These are phyloP conservation scores for Ceratocystis colombiana DNA, from an alignment of 2,329 filamentous ascomycete genomes.

Conservation along the genomic window DNA sequence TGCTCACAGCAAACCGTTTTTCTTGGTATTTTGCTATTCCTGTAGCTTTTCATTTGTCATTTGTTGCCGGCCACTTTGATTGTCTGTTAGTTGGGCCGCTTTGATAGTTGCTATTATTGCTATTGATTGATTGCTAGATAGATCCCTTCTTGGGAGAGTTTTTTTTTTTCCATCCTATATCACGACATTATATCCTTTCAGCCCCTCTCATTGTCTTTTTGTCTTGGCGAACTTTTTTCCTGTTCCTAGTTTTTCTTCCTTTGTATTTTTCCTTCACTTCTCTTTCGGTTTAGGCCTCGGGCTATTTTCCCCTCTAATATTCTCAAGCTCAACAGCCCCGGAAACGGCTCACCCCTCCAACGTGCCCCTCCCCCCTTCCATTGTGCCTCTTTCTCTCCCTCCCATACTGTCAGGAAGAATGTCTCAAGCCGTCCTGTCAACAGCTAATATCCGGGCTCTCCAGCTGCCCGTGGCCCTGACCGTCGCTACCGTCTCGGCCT, in stretches of 20 bases:
- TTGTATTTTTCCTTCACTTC: not conserved
- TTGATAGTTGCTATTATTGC: not conserved
- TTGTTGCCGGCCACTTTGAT: not conserved
- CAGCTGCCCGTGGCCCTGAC: constrained; percentile 24
- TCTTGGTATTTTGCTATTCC: too few species aligned
- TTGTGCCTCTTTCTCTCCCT: not conserved
- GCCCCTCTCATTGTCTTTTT: constrained; percentile 14
- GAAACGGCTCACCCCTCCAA: not conserved
- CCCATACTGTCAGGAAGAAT: constrained; percentile 3
- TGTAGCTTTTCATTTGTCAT: not conserved
- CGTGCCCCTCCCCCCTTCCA: not conserved
- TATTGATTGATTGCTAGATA: not conserved
- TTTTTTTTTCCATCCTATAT: constrained; percentile 6
- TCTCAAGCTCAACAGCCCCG: not conserved
- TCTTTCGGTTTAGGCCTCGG: not conserved
- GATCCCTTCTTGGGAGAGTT: not conserved
- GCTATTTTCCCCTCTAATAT: not conserved
- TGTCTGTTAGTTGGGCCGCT: not conserved
- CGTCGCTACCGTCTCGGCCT: constrained; percentile 33
- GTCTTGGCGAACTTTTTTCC: not conserved
- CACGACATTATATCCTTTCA: constrained; percentile 7
- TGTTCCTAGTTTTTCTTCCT: not conserved
- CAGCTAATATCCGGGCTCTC: constrained; percentile 25
- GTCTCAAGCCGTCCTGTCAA: constrained; percentile 22
- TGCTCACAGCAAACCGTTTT: too few species aligned